phyloP scores from a whole-genome alignment of 768 basidiomycete species.

The Ramaria sp. region DNA sequence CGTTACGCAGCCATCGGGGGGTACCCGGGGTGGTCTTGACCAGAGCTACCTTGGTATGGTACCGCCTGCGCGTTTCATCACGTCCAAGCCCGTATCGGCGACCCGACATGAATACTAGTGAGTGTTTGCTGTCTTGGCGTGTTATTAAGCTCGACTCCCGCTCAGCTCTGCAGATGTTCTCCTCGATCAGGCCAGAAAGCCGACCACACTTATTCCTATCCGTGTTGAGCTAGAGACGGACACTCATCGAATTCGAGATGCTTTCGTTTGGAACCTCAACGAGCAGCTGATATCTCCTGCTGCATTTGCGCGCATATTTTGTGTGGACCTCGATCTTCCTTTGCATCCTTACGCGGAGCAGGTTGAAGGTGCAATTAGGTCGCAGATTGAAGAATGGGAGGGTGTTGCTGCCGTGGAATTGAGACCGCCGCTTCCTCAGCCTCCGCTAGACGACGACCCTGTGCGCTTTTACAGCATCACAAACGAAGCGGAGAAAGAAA shows the following conservation, averaged over 20 bases:
- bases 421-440: constrained; percentile 19
- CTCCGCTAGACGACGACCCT: constrained; percentile 17
- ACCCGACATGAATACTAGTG: constrained; percentile 70
- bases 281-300: constrained; percentile 82
- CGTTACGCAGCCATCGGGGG: constrained; percentile 24
- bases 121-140: constrained; percentile 22
- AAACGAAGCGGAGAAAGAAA: constrained; percentile 15
- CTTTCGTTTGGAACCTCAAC: constrained; percentile 92
- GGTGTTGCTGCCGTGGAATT: constrained; percentile 71
- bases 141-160: constrained; percentile 4
- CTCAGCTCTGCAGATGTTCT: constrained; percentile 48
- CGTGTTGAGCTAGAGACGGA: constrained; percentile 93
- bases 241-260: constrained; percentile 83
- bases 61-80: constrained; percentile 72
- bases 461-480: constrained; percentile 7
- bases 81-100: constrained; percentile 39
- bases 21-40: constrained; percentile 55
- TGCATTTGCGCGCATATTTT: constrained; percentile 77
- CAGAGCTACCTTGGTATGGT: constrained; percentile 86
- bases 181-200: constrained; percentile 45
- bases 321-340: constrained; percentile 78
- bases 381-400: constrained; percentile 86
- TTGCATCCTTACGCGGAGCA: constrained; percentile 56
- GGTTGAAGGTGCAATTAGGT: constrained; percentile 76
- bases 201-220: constrained; percentile 69